phyloP scores from a whole-genome alignment of 2,329 filamentous ascomycete species.

The Chaetomium sp. region DNA sequence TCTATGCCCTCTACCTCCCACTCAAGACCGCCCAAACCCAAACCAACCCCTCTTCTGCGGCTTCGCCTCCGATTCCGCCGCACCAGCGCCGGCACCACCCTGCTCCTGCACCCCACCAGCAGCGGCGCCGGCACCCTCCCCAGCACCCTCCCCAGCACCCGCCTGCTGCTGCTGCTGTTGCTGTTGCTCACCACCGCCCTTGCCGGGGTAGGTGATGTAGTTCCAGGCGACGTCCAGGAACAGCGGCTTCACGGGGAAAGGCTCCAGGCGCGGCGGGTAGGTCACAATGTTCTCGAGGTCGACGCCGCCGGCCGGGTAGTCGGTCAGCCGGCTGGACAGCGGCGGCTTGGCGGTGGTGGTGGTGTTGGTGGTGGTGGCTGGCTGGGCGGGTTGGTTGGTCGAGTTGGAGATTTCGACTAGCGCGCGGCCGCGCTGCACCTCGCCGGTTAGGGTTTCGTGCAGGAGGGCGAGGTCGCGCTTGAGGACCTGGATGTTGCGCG shows the following conservation, averaged over 20 bases:
- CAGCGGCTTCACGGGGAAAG: slow-evolving; percentile 88
- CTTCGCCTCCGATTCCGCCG: slow-evolving; percentile 46
- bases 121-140: slow-evolving; percentile 13
- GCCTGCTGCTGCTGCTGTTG: slow-evolving; percentile 19
- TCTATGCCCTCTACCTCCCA: background rate
- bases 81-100: slow-evolving; percentile 28
- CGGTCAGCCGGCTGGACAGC: slow-evolving; percentile 72
- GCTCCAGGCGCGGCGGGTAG: slow-evolving; percentile 81
- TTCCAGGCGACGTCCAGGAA: slow-evolving; percentile 98
- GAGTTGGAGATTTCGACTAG: slow-evolving; percentile 74
- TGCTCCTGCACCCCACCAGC: slow-evolving; percentile 1
- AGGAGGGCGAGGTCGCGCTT: slow-evolving; percentile 61
- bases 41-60: slow-evolving; percentile 75
- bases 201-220: slow-evolving; percentile 87
- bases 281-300: slow-evolving; percentile 80
- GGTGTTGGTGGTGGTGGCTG: slow-evolving; percentile 35
- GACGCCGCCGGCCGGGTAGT: slow-evolving; percentile 71
- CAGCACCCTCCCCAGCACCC: slow-evolving; percentile 22
- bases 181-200: slow-evolving; percentile 39
- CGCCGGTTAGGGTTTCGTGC: slow-evolving; percentile 62
- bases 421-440: slow-evolving; percentile 80
- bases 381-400: slow-evolving; percentile 49
- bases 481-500: slow-evolving; percentile 70
- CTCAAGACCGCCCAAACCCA: slow-evolving; percentile 61
- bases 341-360: slow-evolving; percentile 47